Conservation (phyloP, 75 land plant species). For the Isoetes taiwanensis region DNA sequence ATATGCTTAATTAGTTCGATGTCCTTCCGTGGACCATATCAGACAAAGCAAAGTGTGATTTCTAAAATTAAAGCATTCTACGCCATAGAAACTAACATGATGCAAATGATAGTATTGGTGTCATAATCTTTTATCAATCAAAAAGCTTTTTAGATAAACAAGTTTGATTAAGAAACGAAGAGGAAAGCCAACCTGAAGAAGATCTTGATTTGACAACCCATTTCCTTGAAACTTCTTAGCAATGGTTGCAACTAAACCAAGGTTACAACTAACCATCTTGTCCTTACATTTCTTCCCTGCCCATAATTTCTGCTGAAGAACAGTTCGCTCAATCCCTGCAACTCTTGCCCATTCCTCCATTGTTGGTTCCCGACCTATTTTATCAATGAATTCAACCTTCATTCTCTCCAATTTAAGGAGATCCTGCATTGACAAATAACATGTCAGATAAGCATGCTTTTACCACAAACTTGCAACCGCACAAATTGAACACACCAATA, state of each 20-base stretch:
- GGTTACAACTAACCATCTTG: constrained; percentile 73
- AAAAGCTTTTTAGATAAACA: too few species aligned
- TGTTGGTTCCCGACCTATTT: constrained; percentile 34
- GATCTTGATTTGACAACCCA: too few species aligned
- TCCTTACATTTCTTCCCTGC: constrained; percentile 62
- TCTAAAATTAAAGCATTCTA: too few species aligned
- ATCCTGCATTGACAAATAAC: constrained; percentile 24
- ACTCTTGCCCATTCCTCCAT: constrained; percentile 58
- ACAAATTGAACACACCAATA: neutral
- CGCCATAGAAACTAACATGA: too few species aligned
- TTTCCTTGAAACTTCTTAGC: too few species aligned
- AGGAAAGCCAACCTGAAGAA: too few species aligned
- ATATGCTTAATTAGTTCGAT: too few species aligned
- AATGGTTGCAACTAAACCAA: constrained; percentile 55
- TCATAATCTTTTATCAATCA: too few species aligned
- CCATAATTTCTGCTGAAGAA: constrained; percentile 35
- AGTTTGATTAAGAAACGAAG: too few species aligned
- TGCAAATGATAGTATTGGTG: too few species aligned
- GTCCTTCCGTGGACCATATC: too few species aligned
- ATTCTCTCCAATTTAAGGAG: constrained; percentile 44
- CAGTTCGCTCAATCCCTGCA: constrained; percentile 33
- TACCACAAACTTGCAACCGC: neutral
- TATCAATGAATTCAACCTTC: constrained; percentile 18
- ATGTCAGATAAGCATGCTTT: neutral
- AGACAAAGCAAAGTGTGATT: too few species aligned